Evolutionary conservation across 495 filamentous ascomycete genomes (phyloP).

Genomic region (Aspergillus coremiiformis): DNA sequence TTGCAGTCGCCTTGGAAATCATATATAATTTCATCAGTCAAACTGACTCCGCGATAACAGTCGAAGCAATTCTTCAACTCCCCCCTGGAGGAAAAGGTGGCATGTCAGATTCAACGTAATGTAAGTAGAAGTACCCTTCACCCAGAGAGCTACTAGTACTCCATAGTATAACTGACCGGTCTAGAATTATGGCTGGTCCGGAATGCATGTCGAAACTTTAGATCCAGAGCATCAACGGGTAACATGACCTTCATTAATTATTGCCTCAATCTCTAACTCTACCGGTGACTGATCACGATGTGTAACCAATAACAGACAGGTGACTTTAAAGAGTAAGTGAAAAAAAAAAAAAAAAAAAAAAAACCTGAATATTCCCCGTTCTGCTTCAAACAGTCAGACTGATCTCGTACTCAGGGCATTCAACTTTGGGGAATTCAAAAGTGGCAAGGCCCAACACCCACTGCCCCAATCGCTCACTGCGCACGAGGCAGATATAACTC

Average conservation of each 20-base stretch:
- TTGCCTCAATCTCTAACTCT: conserved; percentile 1
- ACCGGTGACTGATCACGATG: too few relatives aligned
- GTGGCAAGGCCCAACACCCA: conserved; percentile 71
- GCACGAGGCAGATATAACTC: conserved; percentile 51
- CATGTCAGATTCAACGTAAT: conserved; percentile 63
- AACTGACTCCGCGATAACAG: conserved; percentile 30
- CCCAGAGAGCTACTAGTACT: background rate
- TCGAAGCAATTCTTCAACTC: conserved; percentile 72
- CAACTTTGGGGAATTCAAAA: conserved; percentile 76
- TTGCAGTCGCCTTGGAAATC: background rate
- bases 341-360: too few relatives aligned
- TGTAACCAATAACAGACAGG: too few relatives aligned
- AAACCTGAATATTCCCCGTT: background rate
- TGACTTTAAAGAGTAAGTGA: conserved; percentile 86
- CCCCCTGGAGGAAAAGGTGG: conserved; percentile 62
- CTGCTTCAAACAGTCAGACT: background rate
- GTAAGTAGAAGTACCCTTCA: conserved; percentile 23
- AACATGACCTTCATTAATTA: conserved; percentile 13
- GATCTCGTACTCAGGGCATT: conserved; percentile 52
- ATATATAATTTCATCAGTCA: background rate
- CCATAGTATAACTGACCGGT: background rate
- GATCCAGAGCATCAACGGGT: conserved; percentile 80
- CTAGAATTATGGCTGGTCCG: conserved; percentile 80
- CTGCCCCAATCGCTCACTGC: conserved; percentile 58
- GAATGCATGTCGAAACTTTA: conserved; percentile 80